These are phyloP conservation scores for Candida maesae DNA, from an alignment of 805 yeast genomes.

Conservation along the genomic window DNA sequence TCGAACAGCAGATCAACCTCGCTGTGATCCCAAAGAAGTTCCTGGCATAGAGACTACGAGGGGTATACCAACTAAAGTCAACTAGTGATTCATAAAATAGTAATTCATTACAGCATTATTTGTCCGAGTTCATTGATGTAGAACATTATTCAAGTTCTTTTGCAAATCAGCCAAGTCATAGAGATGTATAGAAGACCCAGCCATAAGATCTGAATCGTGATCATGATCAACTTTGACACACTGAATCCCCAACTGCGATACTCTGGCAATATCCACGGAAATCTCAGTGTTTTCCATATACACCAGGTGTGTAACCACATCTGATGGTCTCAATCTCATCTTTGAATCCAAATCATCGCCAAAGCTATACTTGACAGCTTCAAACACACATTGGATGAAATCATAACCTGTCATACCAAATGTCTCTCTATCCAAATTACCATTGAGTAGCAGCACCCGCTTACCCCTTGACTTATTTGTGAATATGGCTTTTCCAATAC, in stretches of 20 bases:
- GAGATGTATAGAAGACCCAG: slow-evolving; percentile 17
- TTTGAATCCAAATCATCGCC: no score
- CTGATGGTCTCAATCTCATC: no score
- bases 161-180: slow-evolving; percentile 44
- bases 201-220: slow-evolving; percentile 23
- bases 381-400: slow-evolving; percentile 51
- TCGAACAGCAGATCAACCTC: slow-evolving; percentile 35
- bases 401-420: slow-evolving; percentile 57
- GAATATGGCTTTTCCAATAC: slow-evolving; percentile 61
- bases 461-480: slow-evolving; percentile 31
- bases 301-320: slow-evolving; percentile 61
- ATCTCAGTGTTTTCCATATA: slow-evolving; percentile 51
- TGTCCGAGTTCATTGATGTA: background rate
- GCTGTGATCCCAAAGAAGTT: slow-evolving; percentile 38
- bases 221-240: slow-evolving; percentile 39
- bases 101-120: background rate
- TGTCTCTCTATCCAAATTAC: slow-evolving; percentile 77
- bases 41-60: slow-evolving; percentile 5
- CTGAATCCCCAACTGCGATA: slow-evolving; percentile 41
- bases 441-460: slow-evolving; percentile 68
- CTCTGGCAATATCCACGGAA: slow-evolving; percentile 38
- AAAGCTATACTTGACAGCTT: slow-evolving; percentile 52
- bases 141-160: slow-evolving; percentile 19
- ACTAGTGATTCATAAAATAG: background rate
- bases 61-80: no score